Base-by-base conservation (phyloP, 148 eudicot genomes). In the Dianthus caryophyllus region DNA sequence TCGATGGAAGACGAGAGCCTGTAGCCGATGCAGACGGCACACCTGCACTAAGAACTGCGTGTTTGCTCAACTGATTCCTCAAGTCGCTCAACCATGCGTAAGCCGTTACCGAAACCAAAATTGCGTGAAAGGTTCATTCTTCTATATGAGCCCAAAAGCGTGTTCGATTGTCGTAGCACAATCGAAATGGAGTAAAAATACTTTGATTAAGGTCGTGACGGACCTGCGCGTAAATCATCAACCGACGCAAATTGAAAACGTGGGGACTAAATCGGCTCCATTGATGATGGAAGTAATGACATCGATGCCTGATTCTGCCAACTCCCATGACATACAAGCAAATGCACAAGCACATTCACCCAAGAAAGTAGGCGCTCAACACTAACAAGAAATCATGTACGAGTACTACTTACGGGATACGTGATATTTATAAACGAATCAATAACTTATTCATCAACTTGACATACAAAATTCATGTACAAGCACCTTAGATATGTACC, bases 251-350 rank as follows among this genome's bases (percentile, higher is more conserved):
- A 96, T 86, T 66, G 99, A 94, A 72, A 94, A 94, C 52, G 97
- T 88, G 62, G 99, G 99, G 39, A 94, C 99, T 77, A 94, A 71
- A 85, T 94, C 99, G 39, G 99, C 99, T 69, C 97, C 99, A 74
- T 94, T 94, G 59, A 94, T 75, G 63, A 94, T 84, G 60, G 97
- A 77, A 53, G 95, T 90, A 74, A 94, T 77, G 16, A 90, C 89
- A 66, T 80, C 87, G 69, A 70, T 64, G 26, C 99, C 96, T n/a
- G 97, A 94, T 68, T 94, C 99, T 0, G 97, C 97, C 78, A 94
- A 78, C 74, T 94, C 99, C 96, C 96, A 86, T 30, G 96, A 88
- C 99, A 94, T 94, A 77, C 99, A 94, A 70, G 99, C 99, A 59
- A 87, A 97, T 94, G 81, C 69, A 84, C 27, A 56, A 25, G 62